Base-by-base conservation (phyloP, 169 alveolate genomes). In the Neospora caninum region DNA sequence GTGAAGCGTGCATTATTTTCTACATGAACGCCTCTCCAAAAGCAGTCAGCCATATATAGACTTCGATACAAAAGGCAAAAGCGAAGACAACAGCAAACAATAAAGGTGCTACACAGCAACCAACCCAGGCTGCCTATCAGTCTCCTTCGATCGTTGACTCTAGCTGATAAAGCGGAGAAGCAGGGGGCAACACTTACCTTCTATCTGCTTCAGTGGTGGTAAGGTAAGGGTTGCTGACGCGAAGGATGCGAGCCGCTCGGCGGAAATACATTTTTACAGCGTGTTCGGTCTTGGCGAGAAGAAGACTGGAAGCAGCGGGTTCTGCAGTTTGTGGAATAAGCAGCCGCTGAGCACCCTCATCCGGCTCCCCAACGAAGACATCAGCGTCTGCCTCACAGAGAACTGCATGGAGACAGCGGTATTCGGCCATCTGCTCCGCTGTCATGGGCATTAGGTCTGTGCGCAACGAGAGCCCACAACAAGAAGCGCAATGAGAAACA, bases 341-440 rank as follows among this genome's bases (percentile, higher is more conserved):
- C 42, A 73, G 58, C 82, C 73, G 64, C 34, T 41, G 93, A 45
- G 39, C 43, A 67, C 38, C 36, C 64, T 42, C 78, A 73, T 49
- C 89, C 41, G 82, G 27, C 31, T 86, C 93, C 34, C 83, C 95
- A 83, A 70, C 54, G n/a, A 83, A 88, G 31, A 92, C 93, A 88
- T 69, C 87, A 22, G 93, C 95, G 82, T 92, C 80, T 22, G 95
- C 95, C 45, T 92, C 92, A 38, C 92, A 78, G 41, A 92, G 93
- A 22, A 83, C 69, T 38, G 92, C 88, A 80, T 92, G 93, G 58
- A 92, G 92, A 9, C 92, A 91, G 1, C 95, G 80, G 43, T 64
- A 39, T 49, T 92, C 95, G 22, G 95, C 95, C 93, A 92, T 80
- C 54, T 92, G 92, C 69, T 92, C 95, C 31, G 95, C 80, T 38